Conservation (phyloP, 2,329 filamentous ascomycete genomes). For the Cercospora sesami region DNA sequence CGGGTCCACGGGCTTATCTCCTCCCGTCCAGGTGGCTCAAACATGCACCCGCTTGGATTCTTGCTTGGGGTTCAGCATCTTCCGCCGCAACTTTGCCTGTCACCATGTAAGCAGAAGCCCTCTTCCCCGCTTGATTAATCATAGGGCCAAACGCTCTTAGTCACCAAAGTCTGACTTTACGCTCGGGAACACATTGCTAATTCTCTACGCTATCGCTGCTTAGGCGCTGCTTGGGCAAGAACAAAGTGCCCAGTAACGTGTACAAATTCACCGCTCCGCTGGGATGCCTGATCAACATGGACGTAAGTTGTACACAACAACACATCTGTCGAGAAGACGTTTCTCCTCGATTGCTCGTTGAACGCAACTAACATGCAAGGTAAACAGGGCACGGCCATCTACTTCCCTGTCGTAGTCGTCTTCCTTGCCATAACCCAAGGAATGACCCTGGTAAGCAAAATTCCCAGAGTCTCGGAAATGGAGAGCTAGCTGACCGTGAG, state of each 20-base stretch:
- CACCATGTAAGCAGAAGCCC: slow-evolving; percentile 34
- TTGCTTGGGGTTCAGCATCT: slow-evolving; percentile 57
- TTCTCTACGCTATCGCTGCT: neutral
- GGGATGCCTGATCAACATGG: slow-evolving; percentile 55
- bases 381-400: slow-evolving; percentile 51
- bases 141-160: neutral
- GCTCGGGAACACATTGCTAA: neutral
- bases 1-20: neutral
- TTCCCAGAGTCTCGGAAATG: neutral
- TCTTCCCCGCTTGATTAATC: neutral
- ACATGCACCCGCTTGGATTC: slow-evolving; percentile 55
- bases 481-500: neutral
- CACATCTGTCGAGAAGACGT: too few relatives aligned
- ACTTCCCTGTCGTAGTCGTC: slow-evolving; percentile 56
- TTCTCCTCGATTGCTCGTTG: too few relatives aligned
- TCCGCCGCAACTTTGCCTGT: slow-evolving; percentile 56
- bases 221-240: slow-evolving; percentile 40
- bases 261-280: slow-evolving; percentile 52
- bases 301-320: slow-evolving; percentile 25
- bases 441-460: slow-evolving; percentile 32
- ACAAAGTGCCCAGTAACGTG: slow-evolving; percentile 47
- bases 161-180: neutral
- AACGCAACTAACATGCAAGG: neutral
- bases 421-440: slow-evolving; percentile 54
- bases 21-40: slow-evolving; percentile 44